Conservation (phyloP, 208 protist genomes). For the Leishmania guyanensis region DNA sequence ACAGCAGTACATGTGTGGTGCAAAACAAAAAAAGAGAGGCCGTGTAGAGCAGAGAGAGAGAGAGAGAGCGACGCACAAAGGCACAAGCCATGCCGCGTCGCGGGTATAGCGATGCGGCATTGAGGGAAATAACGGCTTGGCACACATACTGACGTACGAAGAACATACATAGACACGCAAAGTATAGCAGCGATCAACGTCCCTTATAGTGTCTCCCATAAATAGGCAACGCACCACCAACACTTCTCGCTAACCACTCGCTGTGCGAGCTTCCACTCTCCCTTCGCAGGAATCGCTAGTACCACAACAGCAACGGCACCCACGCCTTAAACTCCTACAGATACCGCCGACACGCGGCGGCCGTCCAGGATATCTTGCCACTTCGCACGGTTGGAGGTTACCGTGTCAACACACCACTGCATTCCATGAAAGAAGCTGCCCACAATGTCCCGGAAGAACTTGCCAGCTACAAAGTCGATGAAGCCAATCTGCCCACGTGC, state of each 20-base stretch:
- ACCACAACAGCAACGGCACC: background rate
- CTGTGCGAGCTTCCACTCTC: background rate
- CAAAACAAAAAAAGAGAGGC: background rate
- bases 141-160: background rate
- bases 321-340: background rate
- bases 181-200: background rate
- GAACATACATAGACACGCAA: background rate
- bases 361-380: conserved; percentile 71
- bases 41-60: background rate
- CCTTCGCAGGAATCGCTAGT: too few species aligned
- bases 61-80: background rate
- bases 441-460: conserved; percentile 82
- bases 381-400: conserved; percentile 54
- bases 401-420: conserved; percentile 81
- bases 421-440: conserved; percentile 59
- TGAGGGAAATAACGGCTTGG: background rate
- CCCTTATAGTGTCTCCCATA: background rate
- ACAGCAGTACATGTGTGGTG: background rate
- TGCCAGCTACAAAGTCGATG: conserved; percentile 84
- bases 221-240: background rate
- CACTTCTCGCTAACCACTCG: background rate
- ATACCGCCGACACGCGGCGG: background rate
- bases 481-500: conserved; percentile 87
- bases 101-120: background rate
- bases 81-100: background rate